Base-by-base conservation (phyloP, 768 basidiomycete genomes). In the Rhizopogon roseolus region DNA sequence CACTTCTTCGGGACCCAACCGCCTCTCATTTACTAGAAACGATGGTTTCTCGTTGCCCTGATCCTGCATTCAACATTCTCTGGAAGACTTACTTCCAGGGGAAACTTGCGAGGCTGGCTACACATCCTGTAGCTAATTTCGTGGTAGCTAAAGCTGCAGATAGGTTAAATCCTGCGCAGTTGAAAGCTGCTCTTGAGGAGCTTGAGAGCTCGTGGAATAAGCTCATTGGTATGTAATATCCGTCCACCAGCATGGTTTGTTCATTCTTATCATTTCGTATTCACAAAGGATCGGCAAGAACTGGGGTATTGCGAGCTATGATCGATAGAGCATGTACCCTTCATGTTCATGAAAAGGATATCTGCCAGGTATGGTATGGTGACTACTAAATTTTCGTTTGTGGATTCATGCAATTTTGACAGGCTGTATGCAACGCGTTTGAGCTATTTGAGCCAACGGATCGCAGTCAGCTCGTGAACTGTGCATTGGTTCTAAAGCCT, bases 101-200 rank as follows among this genome's bases (percentile, higher is more conserved):
- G n/a, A 84, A 85, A 57, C 73, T 97, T 37, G 69, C 78, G 3
- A 80, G 86, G 53, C 73, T 97, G 28, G 85, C 88, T 16, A 74
- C 79, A 17, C 96, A 99, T 68, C 93, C 95, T 3, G 89, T 95
- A 2, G 93, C 91, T 11, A 99, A 98, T 64, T 99, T 93, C 62
- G 94, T 98, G 19, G 76, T 94, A 5, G 88, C 94, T 0, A 87
- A 84, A 66, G 89, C 86, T 0, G 59, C 95, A 27, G 81, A 82
- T 48, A 76, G 90, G 43, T 66, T 85, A 11, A 73, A 79, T n/a
- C 73, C 69, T 16, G 69, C 71, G 4, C 82, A 88, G 56, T 64
- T 98, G 34, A 66, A 67, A 1, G 74, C 71, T 5, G 75, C 81
- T 14, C 77, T 85, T 42, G 60, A 68, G n/a, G 90, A 93, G 62